Base-by-base conservation (phyloP, 1,284 basidiomycete genomes). In the Stygiomarasmius scandens region DNA sequence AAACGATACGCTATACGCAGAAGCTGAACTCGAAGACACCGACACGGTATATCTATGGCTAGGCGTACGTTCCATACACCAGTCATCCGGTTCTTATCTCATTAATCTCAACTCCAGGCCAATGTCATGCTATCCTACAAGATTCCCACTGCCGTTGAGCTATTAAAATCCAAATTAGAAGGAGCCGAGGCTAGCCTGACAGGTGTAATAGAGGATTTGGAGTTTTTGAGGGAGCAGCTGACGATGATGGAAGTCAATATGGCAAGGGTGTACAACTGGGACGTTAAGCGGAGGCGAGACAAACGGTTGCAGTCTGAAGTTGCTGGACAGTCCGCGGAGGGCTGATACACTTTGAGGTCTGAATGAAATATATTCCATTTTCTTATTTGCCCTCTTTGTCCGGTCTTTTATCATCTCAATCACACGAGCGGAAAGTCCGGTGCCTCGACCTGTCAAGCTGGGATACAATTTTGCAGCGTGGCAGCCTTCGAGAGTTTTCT, bases 161-260 rank as follows among this genome's bases (percentile, higher is more conserved):
- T 99, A 16, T 79, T 99, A 0, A 72, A 80, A 51, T 82, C 83
- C 27, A 98, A 98, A 74, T 85, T 96, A n/a, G 70, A 77, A 1
- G 78, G 83, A 0, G 95, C 96, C 0, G 83, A 93, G 68, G 77
- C 77, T 34, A 87, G 80, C 59, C 76, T 96, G 44, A 69, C 77
- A 29, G 86, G 88, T 66, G 87, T 90, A 0, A 80, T 90, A 52
- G 93, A 95, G 67, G 97, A 99, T 71, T 79, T 98, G 27, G 95
- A 95, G 68, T 99, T 95, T 71, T 75, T 99, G 60, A 81, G 95
- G 55, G 96, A 99, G 70, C 96, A 99, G 73, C 84, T 96, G 54
- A 99, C 96, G 3, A 86, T 97, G 14, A 98, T 98, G 92, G 96
- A 99, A 71, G 96, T 99, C 60, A 98, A 98, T 71, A 96, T 93